These are phyloP conservation scores for Leccinum subrobustum DNA, from an alignment of 1,284 basidiomycete species.

Conservation along the genomic window DNA sequence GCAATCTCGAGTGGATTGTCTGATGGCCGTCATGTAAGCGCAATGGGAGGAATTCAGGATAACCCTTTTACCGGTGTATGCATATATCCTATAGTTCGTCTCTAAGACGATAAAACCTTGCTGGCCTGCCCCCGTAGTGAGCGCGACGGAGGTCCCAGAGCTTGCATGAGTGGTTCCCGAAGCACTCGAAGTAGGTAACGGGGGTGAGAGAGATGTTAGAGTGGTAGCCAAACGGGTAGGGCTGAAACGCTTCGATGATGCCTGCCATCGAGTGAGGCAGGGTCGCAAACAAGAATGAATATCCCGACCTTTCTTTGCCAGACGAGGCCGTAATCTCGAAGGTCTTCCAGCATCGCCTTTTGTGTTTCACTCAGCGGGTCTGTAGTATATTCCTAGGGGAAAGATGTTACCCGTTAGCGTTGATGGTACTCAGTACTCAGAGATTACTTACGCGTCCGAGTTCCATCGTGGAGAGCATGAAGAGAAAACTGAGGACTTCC, in stretches of 20 bases:
- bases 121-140: constrained; percentile 48
- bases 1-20: constrained; percentile 96
- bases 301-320: constrained; percentile 69
- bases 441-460: constrained; percentile 67
- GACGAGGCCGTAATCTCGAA: constrained; percentile 93
- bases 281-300: neutral
- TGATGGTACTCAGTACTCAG: neutral
- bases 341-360: constrained; percentile 85
- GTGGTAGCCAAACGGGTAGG: constrained; percentile 97
- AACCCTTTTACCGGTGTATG: constrained; percentile 80
- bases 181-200: constrained; percentile 61
- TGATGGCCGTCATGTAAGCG: constrained; percentile 35
- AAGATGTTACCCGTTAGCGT: constrained; percentile 3
- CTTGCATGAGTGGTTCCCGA: constrained; percentile 34
- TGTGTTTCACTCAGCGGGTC: constrained; percentile 81
- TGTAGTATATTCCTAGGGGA: constrained; percentile 80
- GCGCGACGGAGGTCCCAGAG: constrained; percentile 24
- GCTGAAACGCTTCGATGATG: constrained; percentile 78
- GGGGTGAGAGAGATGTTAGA: constrained; percentile 80
- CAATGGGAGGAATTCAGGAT: neutral
- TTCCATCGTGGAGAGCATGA: constrained; percentile 95
- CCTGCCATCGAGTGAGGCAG: constrained; percentile 37
- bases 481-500: constrained; percentile 90
- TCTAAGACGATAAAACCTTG: constrained; percentile 96
- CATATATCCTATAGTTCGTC: constrained; percentile 98